These are phyloP conservation scores for Monilinia fructicola DNA, from an alignment of 2,329 filamentous ascomycete genomes.

Conservation along the genomic window DNA sequence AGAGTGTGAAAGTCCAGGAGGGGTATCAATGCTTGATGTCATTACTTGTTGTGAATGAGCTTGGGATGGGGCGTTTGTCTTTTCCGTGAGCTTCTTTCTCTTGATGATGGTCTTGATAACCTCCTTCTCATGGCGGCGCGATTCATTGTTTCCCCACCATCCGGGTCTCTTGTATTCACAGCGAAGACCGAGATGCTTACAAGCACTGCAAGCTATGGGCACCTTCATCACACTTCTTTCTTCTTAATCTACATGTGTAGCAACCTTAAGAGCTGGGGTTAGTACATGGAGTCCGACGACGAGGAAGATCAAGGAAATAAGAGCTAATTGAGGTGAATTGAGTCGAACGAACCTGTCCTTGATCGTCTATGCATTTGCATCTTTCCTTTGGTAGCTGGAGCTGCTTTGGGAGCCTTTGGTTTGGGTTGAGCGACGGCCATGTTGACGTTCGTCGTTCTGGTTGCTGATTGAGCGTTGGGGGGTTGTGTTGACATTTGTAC, in stretches of 20 bases:
- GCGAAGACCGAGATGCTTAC: constrained; percentile 69
- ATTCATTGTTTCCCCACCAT: constrained; percentile 96
- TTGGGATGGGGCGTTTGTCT: constrained; percentile 59
- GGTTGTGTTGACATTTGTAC: constrained; percentile 63
- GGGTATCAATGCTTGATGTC: constrained; percentile 56
- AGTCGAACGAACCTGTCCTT: constrained; percentile 74
- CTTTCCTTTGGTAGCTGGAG: constrained; percentile 63
- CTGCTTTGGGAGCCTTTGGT: constrained; percentile 57
- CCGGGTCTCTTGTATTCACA: constrained; percentile 96
- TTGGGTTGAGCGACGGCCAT: constrained; percentile 65
- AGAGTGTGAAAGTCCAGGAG: constrained; percentile 77
- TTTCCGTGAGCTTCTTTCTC: constrained; percentile 90
- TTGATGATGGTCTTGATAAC: constrained; percentile 97
- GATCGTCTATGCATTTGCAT: constrained; percentile 91
- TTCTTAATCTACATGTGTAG: constrained; percentile 66
- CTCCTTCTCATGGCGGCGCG: constrained; percentile 84
- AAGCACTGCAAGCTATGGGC: constrained; percentile 61
- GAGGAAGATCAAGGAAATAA: constrained; percentile 41
- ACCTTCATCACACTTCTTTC: constrained; percentile 70
- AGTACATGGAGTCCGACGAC: constrained; percentile 49
- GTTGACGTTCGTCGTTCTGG: constrained; percentile 39
- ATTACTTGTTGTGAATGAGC: constrained; percentile 51
- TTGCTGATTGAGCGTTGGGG: constrained; percentile 54
- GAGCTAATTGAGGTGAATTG: constrained; percentile 47
- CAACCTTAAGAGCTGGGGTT: constrained; percentile 49